phyloP scores from a whole-genome alignment of 2,329 filamentous ascomycete species.

The Coniella vitis region DNA sequence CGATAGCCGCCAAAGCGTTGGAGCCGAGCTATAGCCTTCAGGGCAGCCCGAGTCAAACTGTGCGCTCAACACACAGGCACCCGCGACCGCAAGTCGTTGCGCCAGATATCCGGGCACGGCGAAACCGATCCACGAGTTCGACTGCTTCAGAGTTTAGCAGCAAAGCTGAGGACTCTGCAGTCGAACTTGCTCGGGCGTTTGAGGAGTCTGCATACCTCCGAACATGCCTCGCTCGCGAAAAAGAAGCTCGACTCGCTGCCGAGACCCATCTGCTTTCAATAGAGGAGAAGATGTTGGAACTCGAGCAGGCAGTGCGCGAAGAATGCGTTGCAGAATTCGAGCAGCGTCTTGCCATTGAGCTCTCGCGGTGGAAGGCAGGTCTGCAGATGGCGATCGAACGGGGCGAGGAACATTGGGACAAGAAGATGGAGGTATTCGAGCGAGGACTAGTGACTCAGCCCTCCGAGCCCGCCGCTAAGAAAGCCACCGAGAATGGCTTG shows the following conservation, averaged over 20 bases:
- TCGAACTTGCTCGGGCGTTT: constrained; percentile 73
- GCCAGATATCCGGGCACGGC: constrained; percentile 23
- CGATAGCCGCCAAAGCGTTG: constrained; percentile 26
- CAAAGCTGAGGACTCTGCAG: constrained; percentile 74
- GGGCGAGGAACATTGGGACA: constrained; percentile 78
- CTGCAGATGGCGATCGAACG: constrained; percentile 73
- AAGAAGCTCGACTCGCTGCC: constrained; percentile 60
- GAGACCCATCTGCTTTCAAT: constrained; percentile 68
- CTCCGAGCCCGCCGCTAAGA: constrained; percentile 38
- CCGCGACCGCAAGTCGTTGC: constrained; percentile 35
- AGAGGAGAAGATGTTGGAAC: constrained; percentile 55
- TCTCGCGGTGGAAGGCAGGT: constrained; percentile 72
- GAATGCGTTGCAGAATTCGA: constrained; percentile 89
- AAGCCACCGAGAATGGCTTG: constrained; percentile 32
- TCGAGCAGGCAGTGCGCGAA: constrained; percentile 81
- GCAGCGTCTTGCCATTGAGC: constrained; percentile 63
- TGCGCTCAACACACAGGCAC: constrained; percentile 26
- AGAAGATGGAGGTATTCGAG: constrained; percentile 63
- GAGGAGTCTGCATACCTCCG: constrained; percentile 72
- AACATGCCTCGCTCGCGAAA: constrained; percentile 62
- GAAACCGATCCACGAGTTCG: constrained; percentile 24
- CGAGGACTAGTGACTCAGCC: constrained; percentile 40
- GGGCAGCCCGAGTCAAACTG: constrained; percentile 21
- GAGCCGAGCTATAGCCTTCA: constrained; percentile 6
- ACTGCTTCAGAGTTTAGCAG: constrained; percentile 46